Conservation (phyloP, 495 filamentous ascomycete genomes). For the Pyrenula aspistea region DNA sequence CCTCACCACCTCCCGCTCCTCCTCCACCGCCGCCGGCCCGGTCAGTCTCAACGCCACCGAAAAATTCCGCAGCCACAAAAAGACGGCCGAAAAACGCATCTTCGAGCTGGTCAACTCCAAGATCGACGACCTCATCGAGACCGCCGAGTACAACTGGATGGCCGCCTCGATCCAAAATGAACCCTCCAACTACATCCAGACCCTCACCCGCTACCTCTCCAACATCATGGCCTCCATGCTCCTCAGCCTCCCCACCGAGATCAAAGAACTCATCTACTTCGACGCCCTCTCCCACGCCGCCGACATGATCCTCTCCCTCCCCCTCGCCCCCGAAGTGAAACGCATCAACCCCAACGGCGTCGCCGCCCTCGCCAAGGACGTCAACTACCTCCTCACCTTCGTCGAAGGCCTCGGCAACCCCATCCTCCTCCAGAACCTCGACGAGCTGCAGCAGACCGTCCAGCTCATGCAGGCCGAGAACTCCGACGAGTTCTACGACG, state of each 20-base stretch:
- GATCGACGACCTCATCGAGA: conserved; percentile 94
- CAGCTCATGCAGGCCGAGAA: conserved; percentile 77
- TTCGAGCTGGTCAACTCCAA: conserved; percentile 98
- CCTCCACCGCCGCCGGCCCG: conserved; percentile 56
- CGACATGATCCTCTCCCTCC: conserved; percentile 75
- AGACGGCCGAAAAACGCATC: conserved; percentile 91
- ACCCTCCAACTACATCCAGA: conserved; percentile 86
- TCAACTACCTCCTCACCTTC: conserved; percentile 70
- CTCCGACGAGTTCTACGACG: conserved; percentile 89
- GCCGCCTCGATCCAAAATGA: conserved; percentile 49
- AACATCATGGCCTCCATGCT: conserved; percentile 95
- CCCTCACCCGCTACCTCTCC: conserved; percentile 80
- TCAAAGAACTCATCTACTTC: conserved; percentile 96
- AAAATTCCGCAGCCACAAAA: conserved; percentile 79
- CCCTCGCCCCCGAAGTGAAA: conserved; percentile 65
- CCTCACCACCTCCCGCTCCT: conserved; percentile 68
- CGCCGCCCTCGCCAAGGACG: conserved; percentile 66
- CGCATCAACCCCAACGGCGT: conserved; percentile 83
- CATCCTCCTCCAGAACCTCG: conserved; percentile 73
- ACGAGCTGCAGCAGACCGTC: conserved; percentile 87
- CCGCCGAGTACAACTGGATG: conserved; percentile 94
- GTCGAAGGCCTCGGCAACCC: conserved; percentile 70
- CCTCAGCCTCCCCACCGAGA: conserved; percentile 79
- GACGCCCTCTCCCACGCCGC: conserved; percentile 88
- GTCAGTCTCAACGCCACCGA: conserved; percentile 71